Evolutionary conservation across 1,284 basidiomycete genomes (phyloP), one percentile per base, ranked within the genome.

Genomic region (Hortiboletus rubellus): DNA sequence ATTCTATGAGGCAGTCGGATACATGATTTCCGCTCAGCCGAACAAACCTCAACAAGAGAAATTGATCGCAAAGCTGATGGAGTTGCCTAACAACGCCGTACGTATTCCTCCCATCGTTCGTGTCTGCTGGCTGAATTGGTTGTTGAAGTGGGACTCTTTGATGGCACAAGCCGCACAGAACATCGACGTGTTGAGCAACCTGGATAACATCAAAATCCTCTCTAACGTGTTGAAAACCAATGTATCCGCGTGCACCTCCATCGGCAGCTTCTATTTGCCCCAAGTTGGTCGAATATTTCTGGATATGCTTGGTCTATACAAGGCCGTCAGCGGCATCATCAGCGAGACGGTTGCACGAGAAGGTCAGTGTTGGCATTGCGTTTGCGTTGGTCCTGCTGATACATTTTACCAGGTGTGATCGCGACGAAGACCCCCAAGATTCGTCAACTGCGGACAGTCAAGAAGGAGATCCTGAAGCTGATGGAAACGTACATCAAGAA

Each of bases 11-110:
- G 97, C 97, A 8, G 92, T 98, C 49, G 97, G 97, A 22, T 95
- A 98, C 79, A 99, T 99, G 97, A 98, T 99, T 66, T 94, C 96
- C 18, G 95, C 96, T 2, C 97, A 99, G 73, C 96, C 96, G 45
- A 98, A 99, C 76, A 96, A 97, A 73, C 90, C 93, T 17, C 92
- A 92, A 63, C 97, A 98, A 75, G 97, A 99, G 77, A 91, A 94
- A 62, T 80, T 99, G 55, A 98, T 99, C 55, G 81, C 86, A 30
- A 97, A 96, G 72, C 77, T 99, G 52, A 99, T 99, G 97, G 94
- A 97, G 65, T 77, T 98, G 65, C 97, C 97, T 0, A 99, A 99
- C 74, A 95, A 91, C 65, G 96, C 96, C 45, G 92, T 92, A 74
- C 54, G 87, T 77, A n/a, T 47, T 48, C 6, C 7, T 55, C 45